Evolutionary conservation across 1,139 yeast species (phyloP).

Genomic region (Geotrichum macrosporum): DNA sequence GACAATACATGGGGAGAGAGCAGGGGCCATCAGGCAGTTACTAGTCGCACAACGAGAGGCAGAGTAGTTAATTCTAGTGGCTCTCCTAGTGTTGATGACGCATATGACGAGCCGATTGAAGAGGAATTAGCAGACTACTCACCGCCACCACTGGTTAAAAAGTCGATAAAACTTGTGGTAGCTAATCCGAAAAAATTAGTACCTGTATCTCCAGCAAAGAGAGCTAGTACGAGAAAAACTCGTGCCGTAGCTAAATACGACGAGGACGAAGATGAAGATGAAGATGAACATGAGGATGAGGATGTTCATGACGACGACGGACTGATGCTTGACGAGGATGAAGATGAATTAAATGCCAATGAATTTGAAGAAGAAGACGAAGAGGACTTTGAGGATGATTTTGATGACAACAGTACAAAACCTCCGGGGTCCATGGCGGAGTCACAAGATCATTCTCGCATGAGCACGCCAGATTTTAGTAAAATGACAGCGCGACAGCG

Average conservation of each 20-base stretch:
- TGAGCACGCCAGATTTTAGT: conserved; percentile 35
- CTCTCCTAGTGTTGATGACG: conserved; percentile 19
- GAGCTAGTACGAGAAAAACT: conserved; percentile 12
- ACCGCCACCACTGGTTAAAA: conserved; percentile 14
- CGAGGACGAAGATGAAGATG: conserved; percentile 24
- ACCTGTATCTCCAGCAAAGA: conserved; percentile 15
- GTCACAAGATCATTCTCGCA: conserved; percentile 30
- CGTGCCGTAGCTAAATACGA: conserved; percentile 24
- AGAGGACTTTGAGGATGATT: conserved; percentile 32
- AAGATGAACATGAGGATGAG: conserved; percentile 27
- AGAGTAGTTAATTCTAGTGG: conserved; percentile 14
- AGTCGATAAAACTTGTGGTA: conserved; percentile 18
- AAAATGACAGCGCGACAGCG: conserved; percentile 43
- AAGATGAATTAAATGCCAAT: conserved; percentile 26
- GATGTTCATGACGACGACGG: conserved; percentile 25
- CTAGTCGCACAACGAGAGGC: conserved; percentile 1
- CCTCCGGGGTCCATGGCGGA: conserved; percentile 15
- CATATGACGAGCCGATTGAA: conserved; percentile 15
- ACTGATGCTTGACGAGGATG: conserved; percentile 23
- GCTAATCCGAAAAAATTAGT: conserved; percentile 6
- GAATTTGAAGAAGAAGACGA: conserved; percentile 23
- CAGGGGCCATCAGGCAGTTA: conserved; percentile 21
- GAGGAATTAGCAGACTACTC: conserved; percentile 22
- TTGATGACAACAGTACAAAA: conserved; percentile 28
- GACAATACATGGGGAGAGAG: conserved; percentile 15